phyloP scores from a whole-genome alignment of 805 yeast genomes.

The Priceomyces medius region DNA sequence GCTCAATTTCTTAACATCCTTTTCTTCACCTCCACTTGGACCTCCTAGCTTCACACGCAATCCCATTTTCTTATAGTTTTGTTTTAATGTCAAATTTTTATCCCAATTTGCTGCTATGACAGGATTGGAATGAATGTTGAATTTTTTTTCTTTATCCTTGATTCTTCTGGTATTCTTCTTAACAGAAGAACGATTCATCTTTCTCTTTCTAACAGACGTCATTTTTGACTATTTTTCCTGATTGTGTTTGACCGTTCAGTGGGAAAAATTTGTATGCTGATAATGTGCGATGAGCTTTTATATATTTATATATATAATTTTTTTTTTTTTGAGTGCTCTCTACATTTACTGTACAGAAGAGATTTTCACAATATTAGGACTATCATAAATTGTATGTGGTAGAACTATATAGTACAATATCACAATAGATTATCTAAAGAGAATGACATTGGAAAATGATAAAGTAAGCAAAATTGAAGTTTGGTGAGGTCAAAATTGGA shows the following conservation, averaged over 20 bases:
- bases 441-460: background rate
- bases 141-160: conserved; percentile 68
- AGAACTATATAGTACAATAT: background rate
- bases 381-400: background rate
- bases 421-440: background rate
- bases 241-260: too few relatives aligned
- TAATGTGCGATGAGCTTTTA: background rate
- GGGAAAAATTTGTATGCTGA: too few relatives aligned
- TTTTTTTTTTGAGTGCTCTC: background rate
- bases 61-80: conserved; percentile 84
- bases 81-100: conserved; percentile 70
- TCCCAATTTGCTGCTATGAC: conserved; percentile 93
- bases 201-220: conserved; percentile 82
- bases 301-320: background rate
- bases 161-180: conserved; percentile 65
- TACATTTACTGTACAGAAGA: background rate
- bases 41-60: conserved; percentile 62
- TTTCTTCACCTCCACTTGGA: conserved; percentile 81
- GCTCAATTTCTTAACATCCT: conserved; percentile 42
- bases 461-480: background rate
- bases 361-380: background rate
- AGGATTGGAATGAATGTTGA: conserved; percentile 69
- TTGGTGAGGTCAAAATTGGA: too few relatives aligned
- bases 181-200: conserved; percentile 71
- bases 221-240: conserved; percentile 32